Evolutionary conservation across 225 moss, liverwort and hornwort species (phyloP), one percentile per base, ranked within the genome.

Genomic region (Sphagnum contortum): DNA sequence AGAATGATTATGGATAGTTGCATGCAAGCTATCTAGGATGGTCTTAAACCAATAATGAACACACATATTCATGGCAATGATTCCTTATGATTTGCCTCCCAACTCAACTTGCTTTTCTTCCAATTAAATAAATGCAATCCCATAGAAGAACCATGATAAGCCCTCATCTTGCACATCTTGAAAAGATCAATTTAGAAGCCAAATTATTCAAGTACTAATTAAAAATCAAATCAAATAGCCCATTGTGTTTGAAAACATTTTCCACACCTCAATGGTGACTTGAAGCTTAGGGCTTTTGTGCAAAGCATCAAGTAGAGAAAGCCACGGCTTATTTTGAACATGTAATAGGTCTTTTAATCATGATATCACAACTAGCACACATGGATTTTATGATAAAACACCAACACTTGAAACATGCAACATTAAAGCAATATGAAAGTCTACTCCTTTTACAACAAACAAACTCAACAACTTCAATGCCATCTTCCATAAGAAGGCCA

Each of bases 41-140:
- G n/a, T n/a, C n/a, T n/a, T n/a, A n/a, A n/a, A n/a, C n/a, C n/a
- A n/a, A n/a, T n/a, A n/a, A n/a, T n/a, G n/a, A n/a, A n/a, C n/a
- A n/a, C n/a, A n/a, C n/a, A n/a, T n/a, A n/a, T n/a, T n/a, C n/a
- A n/a, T n/a, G n/a, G n/a, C n/a, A n/a, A n/a, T n/a, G n/a, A 98
- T 77, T 98, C 98, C 68, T 88, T 93, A 0, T 91, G 87, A 65
- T 76, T 68, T 49, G 87, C 77, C 50, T 85, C 89, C 68, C 83
- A 87, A 44, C 87, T 88, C 63, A 91, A 65, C 75, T 86, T 93
- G 76, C 84, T 76, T 66, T 84, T 89, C 77, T 93, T 98, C 98
- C 98, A 98, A 63, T 91, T 81, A 48, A 98, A 98, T 8, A 93
- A 93, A 93, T 98, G 90, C 68, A n/a, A n/a, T n/a, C n/a, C n/a